Evolutionary conservation across 2,329 filamentous ascomycete genomes (phyloP), one percentile per base, ranked within the genome.

Genomic region (Parascedosporium putredinis): DNA sequence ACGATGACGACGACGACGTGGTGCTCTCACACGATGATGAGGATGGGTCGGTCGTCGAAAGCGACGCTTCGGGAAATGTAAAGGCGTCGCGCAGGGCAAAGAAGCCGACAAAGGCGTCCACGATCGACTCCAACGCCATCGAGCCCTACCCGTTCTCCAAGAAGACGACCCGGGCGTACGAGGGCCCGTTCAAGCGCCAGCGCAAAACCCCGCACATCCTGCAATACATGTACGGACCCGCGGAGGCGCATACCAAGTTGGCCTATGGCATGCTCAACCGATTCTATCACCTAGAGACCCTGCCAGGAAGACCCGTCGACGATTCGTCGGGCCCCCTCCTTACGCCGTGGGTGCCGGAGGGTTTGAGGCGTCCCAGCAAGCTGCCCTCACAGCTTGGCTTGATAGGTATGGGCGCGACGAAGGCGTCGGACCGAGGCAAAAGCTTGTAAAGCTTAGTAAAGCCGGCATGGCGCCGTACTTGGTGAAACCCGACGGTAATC

Each of bases 231-330:
- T 59, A 57, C 45, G 58, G 58, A 9, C 58, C 58, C 1, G 51
- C 51, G 7, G 45, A 53, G 8, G 50, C 52, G 9, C 56, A 57
- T 4, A 55, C 56, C 10, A 50, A 51, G n/a, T 46, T 52, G 5
- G 57, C 58, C 9, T 54, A 50, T 2, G 51, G 47, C 42, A 38
- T 59, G 43, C 51, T 59, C 22, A 54, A 54, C 18, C 61, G 64
- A 12, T 66, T 63, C 57, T 59, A 63, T 16, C 57, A 61, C 5
- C 61, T 61, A 47, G 58, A 60, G 12, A 60, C 64, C 25, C 60
- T 67, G 23, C 57, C 56, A 2, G 43, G 36, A 12, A 50, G 52
- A 22, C 27, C 50, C 2, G 24, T 45, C 3, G 50, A 52, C 3
- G 50, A 31, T 6, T 38, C 25, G 9, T 16, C 34, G 16, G 36